Percentiles rank a stretch among this genome's conserved stretches.
Evolutionary conservation across 2,329 filamentous ascomycete species (phyloP).

Genomic region (Cordyceps militaris): DNA sequence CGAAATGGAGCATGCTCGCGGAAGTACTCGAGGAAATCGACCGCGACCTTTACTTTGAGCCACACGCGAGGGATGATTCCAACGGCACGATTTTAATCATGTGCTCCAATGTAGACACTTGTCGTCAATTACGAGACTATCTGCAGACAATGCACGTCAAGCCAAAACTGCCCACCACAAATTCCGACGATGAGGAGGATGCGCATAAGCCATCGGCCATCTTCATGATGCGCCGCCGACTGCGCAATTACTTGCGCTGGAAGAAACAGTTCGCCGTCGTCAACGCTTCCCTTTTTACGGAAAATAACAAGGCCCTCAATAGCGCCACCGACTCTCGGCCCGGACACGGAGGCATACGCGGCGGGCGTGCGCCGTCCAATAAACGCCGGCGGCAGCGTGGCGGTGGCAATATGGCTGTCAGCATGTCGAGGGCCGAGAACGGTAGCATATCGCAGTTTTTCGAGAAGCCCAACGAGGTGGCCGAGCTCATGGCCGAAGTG

Average conservation of each 20-base stretch:
- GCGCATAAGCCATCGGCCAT: slow-evolving; percentile 62
- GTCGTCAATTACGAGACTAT: slow-evolving; percentile 83
- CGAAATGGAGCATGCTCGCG: slow-evolving; percentile 86
- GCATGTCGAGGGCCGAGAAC: slow-evolving; percentile 58
- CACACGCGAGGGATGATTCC: slow-evolving; percentile 67
- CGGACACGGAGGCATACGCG: slow-evolving; percentile 40
- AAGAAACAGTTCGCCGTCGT: slow-evolving; percentile 84
- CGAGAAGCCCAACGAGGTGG: slow-evolving; percentile 76
- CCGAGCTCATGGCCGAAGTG: slow-evolving; percentile 74
- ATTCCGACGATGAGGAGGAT: slow-evolving; percentile 37
- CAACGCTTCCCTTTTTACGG: slow-evolving; percentile 68
- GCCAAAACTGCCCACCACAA: slow-evolving; percentile 36
- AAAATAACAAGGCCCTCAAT: slow-evolving; percentile 71
- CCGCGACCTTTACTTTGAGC: slow-evolving; percentile 78
- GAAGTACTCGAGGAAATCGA: slow-evolving; percentile 93
- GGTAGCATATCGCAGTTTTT: slow-evolving; percentile 71
- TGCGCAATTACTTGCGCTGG: slow-evolving; percentile 85
- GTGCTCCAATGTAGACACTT: slow-evolving; percentile 83
- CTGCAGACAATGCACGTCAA: slow-evolving; percentile 82
- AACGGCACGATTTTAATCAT: slow-evolving; percentile 93
- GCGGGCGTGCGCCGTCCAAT: slow-evolving; percentile 63
- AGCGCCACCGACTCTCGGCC: slow-evolving; percentile 53
- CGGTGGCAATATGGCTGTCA: slow-evolving; percentile 55
- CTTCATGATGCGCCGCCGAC: slow-evolving; percentile 83
- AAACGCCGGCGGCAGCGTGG: slow-evolving; percentile 82